These are phyloP conservation scores for Mortierella sp. DNA, from an alignment of 371 early-diverging fungal genomes.

Conservation along the genomic window DNA sequence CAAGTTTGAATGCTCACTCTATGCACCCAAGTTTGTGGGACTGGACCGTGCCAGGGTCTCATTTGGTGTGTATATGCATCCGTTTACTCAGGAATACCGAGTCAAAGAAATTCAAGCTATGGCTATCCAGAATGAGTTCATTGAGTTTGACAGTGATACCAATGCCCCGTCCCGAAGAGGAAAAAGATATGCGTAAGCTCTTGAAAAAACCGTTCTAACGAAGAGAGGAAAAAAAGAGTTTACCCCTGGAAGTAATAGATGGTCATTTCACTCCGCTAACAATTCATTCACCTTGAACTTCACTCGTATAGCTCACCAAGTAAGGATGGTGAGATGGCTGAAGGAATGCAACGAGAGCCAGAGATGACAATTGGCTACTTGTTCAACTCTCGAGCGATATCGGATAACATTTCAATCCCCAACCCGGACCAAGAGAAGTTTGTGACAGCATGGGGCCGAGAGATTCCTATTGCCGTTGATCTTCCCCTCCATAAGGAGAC, in stretches of 20 bases:
- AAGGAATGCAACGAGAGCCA: too few relatives aligned
- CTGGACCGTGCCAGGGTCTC: not conserved
- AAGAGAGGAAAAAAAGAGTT: too few relatives aligned
- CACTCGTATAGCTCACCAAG: too few relatives aligned
- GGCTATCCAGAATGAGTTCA: conserved; percentile 13
- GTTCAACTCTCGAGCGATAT: not conserved
- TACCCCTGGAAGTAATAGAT: too few relatives aligned
- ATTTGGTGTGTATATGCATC: conserved; percentile 12
- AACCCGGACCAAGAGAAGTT: conserved; percentile 16
- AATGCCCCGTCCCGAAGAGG: conserved; percentile 7
- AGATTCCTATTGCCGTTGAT: conserved; percentile 17
- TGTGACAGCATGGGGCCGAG: conserved; percentile 20
- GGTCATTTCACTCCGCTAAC: too few relatives aligned
- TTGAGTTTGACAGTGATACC: not conserved
- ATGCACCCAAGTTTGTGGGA: conserved; percentile 7
- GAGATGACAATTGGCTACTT: not conserved
- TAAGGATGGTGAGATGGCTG: too few relatives aligned
- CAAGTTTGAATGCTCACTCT: conserved; percentile 19
- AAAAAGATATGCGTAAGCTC: conserved; percentile 19
- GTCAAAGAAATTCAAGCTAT: conserved; percentile 18
- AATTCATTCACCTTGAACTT: too few relatives aligned
- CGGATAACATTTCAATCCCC: not conserved
- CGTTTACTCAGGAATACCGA: conserved; percentile 1
- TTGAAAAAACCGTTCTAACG: not conserved
- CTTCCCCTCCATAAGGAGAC: not conserved